These are phyloP conservation scores for Botryosphaeria dothidea DNA, from an alignment of 2,329 filamentous ascomycete species.

Conservation along the genomic window DNA sequence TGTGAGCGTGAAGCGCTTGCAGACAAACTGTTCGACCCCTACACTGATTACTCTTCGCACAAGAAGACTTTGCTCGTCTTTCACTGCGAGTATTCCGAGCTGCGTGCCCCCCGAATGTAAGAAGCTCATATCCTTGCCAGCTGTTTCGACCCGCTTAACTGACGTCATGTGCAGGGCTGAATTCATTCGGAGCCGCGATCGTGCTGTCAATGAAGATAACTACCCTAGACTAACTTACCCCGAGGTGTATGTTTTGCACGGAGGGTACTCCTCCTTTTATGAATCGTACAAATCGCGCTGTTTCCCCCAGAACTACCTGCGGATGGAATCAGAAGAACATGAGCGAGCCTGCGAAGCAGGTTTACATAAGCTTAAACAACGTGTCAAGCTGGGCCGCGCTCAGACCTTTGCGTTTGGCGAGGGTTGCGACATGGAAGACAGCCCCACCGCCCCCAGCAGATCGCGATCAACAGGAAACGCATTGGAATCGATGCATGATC, in stretches of 20 bases:
- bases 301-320: conserved; percentile 92
- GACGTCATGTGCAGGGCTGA: conserved; percentile 60
- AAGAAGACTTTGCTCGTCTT: conserved; percentile 82
- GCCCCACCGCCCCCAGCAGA: conserved; percentile 52
- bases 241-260: conserved; percentile 95
- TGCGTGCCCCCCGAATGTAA: conserved; percentile 89
- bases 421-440: conserved; percentile 61
- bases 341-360: conserved; percentile 91
- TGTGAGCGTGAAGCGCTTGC: conserved; percentile 92
- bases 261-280: conserved; percentile 95
- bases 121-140: conserved; percentile 22
- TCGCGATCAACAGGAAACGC: conserved; percentile 35
- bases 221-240: conserved; percentile 93
- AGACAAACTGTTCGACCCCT: conserved; percentile 69
- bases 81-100: conserved; percentile 97
- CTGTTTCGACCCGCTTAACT: conserved; percentile 25
- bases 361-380: conserved; percentile 87
- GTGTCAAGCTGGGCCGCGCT: conserved; percentile 81
- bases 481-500: conserved; percentile 26
- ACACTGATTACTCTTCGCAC: conserved; percentile 48
- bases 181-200: conserved; percentile 86
- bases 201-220: conserved; percentile 77
- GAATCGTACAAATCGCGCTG: conserved; percentile 75
- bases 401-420: conserved; percentile 96
- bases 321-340: conserved; percentile 93